Evolutionary conservation across 2,329 filamentous ascomycete genomes (phyloP).

Genomic region (Aspergillus sclerotialis): DNA sequence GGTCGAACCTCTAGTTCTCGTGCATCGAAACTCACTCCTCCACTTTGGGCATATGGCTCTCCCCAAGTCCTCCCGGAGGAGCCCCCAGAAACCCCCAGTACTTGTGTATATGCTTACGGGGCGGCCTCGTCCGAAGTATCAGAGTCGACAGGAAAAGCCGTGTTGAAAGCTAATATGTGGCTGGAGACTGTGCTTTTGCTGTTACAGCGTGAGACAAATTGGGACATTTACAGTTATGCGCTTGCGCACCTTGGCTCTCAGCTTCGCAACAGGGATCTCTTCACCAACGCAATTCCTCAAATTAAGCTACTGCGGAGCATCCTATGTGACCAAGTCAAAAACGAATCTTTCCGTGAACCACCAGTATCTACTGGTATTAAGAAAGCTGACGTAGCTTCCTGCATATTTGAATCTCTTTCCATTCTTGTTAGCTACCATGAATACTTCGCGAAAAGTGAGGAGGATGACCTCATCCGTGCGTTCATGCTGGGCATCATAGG

Average conservation of each 20-base stretch:
- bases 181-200: conserved; percentile 69
- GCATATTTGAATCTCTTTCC: conserved; percentile 77
- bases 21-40: conserved; percentile 30
- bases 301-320: conserved; percentile 68
- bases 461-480: conserved; percentile 80
- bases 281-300: conserved; percentile 64
- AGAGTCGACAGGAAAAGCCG: conserved; percentile 27
- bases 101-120: conserved; percentile 44
- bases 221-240: conserved; percentile 89
- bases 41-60: conserved; percentile 54
- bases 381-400: conserved; percentile 81
- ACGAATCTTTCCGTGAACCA: conserved; percentile 72
- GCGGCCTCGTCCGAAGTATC: conserved; percentile 24
- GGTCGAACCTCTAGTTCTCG: conserved; percentile 26
- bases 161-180: conserved; percentile 61
- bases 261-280: conserved; percentile 81
- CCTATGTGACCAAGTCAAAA: conserved; percentile 75
- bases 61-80: conserved; percentile 49
- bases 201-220: conserved; percentile 69
- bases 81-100: conserved; percentile 42
- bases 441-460: conserved; percentile 73
- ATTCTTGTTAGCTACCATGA: conserved; percentile 87
- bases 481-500: conserved; percentile 76
- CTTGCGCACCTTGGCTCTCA: conserved; percentile 81
- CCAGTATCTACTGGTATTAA: conserved; percentile 71